Base-by-base conservation (phyloP, 2,329 filamentous ascomycete species). In the Curvularia spicifera region DNA sequence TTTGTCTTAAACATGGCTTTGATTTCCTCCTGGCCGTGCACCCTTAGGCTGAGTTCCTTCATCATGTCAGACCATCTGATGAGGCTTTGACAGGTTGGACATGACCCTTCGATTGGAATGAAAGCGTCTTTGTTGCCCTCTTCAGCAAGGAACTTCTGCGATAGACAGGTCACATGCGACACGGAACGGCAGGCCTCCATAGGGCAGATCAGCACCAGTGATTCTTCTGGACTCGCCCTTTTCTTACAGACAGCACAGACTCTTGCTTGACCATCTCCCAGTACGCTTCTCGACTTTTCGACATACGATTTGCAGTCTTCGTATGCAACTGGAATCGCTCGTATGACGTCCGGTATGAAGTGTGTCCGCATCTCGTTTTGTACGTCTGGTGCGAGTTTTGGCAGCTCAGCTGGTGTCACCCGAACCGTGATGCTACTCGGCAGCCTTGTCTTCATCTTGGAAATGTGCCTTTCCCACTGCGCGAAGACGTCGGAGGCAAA, bases 1-100 rank as follows among this genome's bases (percentile, higher is more conserved):
- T 78, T 80, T 57, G 78, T 78, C 73, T 86, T 91, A 66, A 92
- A 81, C 26, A 97, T 69, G 64, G 87, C 87, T 40, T 87, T 84
- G 0, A 93, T 79, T 64, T 93, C 89, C 56, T 89, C 89, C 53
- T 83, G 77, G 0, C 89, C 93, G 24, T 91, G 84, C 35, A 86
- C 80, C 31, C 94, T 84, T 48, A 97, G 78, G 50, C 85, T 95
- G 66, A 96, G 77, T 72, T 96, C 93, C 71, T 88, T 93, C 79
- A 96, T 89, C 78, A 97, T 85, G 47, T 90, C 85, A 0, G 83
- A 81, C 94, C 94, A 98, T 50, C 81, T 74, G 1, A 93, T 78
- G 4, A 80, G 76, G 0, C 81, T 80, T 1, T 82, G 77, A 71
- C 94, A 98, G 20, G 79, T 78, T 0, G 91, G 91, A 77, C 94